Evolutionary conservation across 1,139 yeast genomes (phyloP).

Genomic region (Debaryomyces sp.): DNA sequence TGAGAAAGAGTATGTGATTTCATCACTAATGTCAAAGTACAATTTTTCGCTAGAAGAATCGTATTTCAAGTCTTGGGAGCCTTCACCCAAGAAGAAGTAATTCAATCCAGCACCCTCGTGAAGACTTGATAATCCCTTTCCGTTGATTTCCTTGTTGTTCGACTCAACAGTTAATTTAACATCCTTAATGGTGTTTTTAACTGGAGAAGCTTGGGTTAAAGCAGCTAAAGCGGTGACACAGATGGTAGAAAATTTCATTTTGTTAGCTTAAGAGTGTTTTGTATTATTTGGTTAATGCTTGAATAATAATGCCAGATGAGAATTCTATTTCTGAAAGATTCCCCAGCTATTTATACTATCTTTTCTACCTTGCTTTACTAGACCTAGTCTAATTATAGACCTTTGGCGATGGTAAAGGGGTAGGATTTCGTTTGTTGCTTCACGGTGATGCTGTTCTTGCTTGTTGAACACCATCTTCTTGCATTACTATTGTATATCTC

Average conservation of each 20-base stretch:
- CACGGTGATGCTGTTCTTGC: not conserved
- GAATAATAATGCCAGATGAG: not conserved
- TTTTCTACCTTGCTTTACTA: not conserved
- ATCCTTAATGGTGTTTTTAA: not conserved
- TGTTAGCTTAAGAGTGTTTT: not conserved
- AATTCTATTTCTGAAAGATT: not conserved
- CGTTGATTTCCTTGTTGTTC: constrained; percentile 26
- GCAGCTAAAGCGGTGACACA: constrained; percentile 25
- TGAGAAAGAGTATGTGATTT: constrained; percentile 7
- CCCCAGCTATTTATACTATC: not conserved
- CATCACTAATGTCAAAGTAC: constrained; percentile 5
- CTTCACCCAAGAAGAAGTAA: constrained; percentile 41
- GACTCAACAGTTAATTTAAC: constrained; percentile 14
- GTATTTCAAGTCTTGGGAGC: constrained; percentile 14
- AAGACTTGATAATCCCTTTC: constrained; percentile 30
- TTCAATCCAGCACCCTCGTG: constrained; percentile 64
- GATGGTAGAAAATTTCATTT: constrained; percentile 22
- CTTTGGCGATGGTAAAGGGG: not conserved
- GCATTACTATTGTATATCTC: not conserved
- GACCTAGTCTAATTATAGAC: not conserved
- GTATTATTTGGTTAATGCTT: not conserved
- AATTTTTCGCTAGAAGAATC: constrained; percentile 5
- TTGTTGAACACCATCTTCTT: not conserved
- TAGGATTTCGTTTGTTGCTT: not conserved
- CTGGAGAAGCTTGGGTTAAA: constrained; percentile 10